These are phyloP conservation scores for Phialophora tarda DNA, from an alignment of 2,329 filamentous ascomycete species.

Conservation along the genomic window DNA sequence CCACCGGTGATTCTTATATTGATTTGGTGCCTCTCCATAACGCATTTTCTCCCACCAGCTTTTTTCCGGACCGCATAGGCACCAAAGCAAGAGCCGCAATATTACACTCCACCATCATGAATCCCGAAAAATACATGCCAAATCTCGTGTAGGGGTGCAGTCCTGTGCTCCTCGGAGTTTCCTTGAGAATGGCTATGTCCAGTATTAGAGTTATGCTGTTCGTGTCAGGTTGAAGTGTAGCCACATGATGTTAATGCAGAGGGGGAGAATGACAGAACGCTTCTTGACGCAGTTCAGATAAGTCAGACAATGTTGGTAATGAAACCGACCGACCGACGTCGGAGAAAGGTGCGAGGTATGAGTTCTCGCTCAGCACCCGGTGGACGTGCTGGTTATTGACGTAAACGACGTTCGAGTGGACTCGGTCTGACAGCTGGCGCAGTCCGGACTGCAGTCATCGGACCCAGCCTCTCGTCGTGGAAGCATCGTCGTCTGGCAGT, in stretches of 20 bases:
- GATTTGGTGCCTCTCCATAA: neutral
- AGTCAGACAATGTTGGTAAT: neutral
- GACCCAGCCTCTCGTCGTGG: constrained; percentile 22
- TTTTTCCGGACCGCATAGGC: neutral
- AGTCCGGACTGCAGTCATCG: constrained; percentile 34
- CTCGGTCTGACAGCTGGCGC: constrained; percentile 28
- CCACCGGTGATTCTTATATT: neutral
- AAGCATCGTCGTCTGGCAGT: constrained; percentile 24
- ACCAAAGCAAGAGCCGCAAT: neutral
- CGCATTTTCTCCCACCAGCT: neutral
- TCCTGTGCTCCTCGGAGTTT: neutral
- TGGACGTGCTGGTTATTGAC: constrained; percentile 29
- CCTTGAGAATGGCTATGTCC: neutral
- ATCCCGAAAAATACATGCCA: constrained; percentile 13
- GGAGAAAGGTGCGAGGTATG: neutral
- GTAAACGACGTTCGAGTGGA: constrained; percentile 28
- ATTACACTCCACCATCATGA: constrained; percentile 1
- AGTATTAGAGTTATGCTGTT: constrained; percentile 18
- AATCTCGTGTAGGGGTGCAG: constrained; percentile 1
- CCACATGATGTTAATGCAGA: constrained; percentile 6
- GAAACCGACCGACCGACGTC: neutral
- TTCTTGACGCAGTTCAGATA: neutral
- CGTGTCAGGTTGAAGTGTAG: neutral
- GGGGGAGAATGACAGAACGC: constrained; percentile 1
- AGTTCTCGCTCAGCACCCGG: constrained; percentile 23